Conservation (phyloP, 305 asterid species). For the Fraxinus albicans region DNA sequence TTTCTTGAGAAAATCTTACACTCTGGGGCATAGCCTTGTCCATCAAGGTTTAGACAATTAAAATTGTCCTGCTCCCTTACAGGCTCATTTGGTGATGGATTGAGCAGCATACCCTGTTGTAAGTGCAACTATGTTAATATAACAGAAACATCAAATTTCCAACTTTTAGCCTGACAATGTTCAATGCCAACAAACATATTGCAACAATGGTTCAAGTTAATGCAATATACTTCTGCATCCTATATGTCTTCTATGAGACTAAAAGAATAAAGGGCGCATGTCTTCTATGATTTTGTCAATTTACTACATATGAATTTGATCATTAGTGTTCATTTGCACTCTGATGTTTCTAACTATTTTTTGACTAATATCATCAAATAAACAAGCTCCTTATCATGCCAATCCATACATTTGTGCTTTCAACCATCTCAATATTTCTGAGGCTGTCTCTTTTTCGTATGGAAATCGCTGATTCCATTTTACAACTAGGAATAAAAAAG, state of each 20-base stretch:
- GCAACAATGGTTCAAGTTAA: not conserved
- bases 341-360: not conserved
- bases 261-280: not conserved
- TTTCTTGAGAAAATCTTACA: slow-evolving; percentile 40
- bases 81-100: slow-evolving; percentile 21
- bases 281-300: not conserved
- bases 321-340: not conserved
- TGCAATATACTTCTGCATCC: not conserved
- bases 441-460: not conserved
- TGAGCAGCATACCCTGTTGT: slow-evolving; percentile 29
- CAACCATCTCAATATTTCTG: not conserved
- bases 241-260: not conserved
- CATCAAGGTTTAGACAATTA: slow-evolving; percentile 33
- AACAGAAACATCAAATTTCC: not conserved
- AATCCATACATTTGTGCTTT: not conserved
- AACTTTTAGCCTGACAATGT: not conserved
- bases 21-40: slow-evolving; percentile 27
- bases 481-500: not conserved
- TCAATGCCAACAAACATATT: not conserved
- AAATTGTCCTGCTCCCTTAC: slow-evolving; percentile 22
- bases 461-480: not conserved
- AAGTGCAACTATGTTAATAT: slow-evolving; percentile 1
- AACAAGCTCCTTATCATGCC: not conserved
- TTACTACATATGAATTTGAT: not conserved
- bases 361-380: not conserved